Percentiles rank a stretch among this genome's conserved stretches.
phyloP scores from a whole-genome alignment of 1,284 basidiomycete genomes.

The Apiotrichum gamsii region DNA sequence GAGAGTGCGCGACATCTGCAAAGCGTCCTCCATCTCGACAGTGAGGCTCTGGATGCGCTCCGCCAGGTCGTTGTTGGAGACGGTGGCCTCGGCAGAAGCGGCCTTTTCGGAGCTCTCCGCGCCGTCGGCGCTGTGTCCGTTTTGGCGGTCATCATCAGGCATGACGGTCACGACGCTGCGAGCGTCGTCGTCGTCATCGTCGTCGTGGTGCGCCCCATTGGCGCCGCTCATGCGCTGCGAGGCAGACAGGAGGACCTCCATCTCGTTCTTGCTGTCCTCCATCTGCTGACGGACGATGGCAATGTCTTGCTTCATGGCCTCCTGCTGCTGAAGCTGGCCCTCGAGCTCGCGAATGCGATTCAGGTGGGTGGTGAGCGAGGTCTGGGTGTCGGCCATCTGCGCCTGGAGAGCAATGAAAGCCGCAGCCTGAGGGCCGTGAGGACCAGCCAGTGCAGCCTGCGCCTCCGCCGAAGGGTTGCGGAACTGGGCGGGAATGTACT shows the following conservation, averaged over 20 bases:
- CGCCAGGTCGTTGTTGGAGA: slow-evolving; percentile 57
- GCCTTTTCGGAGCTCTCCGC: background rate
- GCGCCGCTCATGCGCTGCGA: slow-evolving; percentile 28
- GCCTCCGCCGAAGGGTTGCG: slow-evolving; percentile 38
- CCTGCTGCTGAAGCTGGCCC: slow-evolving; percentile 71
- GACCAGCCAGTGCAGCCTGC: slow-evolving; percentile 44
- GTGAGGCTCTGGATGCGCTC: slow-evolving; percentile 66
- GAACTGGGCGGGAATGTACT: slow-evolving; percentile 43
- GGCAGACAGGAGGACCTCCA: slow-evolving; percentile 33
- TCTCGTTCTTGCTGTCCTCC: slow-evolving; percentile 52
- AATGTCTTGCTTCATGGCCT: slow-evolving; percentile 76
- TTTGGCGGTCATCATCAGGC: slow-evolving; percentile 41
- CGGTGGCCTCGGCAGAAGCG: background rate
- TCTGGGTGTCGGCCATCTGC: slow-evolving; percentile 80
- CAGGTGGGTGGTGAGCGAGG: slow-evolving; percentile 68
- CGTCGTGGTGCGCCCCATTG: slow-evolving; percentile 53
- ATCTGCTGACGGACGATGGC: slow-evolving; percentile 63
- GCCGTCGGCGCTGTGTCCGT: slow-evolving; percentile 32
- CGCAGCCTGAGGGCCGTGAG: slow-evolving; percentile 41
- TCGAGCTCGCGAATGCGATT: slow-evolving; percentile 82
- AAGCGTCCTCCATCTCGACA: slow-evolving; percentile 67
- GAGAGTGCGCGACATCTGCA: slow-evolving; percentile 65
- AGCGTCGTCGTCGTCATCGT: slow-evolving; percentile 56
- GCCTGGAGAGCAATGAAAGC: slow-evolving; percentile 63
- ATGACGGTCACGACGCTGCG: slow-evolving; percentile 41